These are phyloP conservation scores for Obelidium mucronatum DNA, from an alignment of 192 early-diverging fungal species.

Conservation along the genomic window DNA sequence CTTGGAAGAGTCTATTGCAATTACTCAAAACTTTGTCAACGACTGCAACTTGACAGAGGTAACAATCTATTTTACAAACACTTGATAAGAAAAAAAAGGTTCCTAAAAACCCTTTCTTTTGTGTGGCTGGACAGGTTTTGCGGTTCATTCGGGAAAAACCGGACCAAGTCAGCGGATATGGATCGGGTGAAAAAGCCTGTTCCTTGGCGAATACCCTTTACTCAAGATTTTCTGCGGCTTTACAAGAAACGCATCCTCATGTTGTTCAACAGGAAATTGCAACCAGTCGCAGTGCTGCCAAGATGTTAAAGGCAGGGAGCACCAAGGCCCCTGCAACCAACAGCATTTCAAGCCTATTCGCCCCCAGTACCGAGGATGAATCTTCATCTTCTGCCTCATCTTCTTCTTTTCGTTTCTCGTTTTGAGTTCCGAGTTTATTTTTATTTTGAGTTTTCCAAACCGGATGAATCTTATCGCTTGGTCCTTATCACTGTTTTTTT, in stretches of 20 bases:
- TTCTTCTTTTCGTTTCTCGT: not conserved
- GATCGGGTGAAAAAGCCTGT: not conserved
- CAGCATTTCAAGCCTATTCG: not conserved
- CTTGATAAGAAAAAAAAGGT: not conserved
- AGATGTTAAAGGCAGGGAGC: not conserved
- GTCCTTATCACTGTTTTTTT: too few species aligned
- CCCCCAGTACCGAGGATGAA: not conserved
- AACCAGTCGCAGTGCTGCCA: not conserved
- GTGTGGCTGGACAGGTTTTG: slow-evolving; percentile 21
- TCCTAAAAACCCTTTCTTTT: not conserved
- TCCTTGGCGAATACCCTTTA: not conserved
- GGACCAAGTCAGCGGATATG: slow-evolving; percentile 60
- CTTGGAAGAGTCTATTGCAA: slow-evolving; percentile 68
- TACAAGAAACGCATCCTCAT: not conserved
- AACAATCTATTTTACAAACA: not conserved
- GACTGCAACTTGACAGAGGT: slow-evolving; percentile 59
- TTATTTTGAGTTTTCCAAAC: too few species aligned
- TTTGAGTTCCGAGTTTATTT: not conserved
- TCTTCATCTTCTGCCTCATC: not conserved
- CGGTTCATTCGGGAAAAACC: slow-evolving; percentile 54
- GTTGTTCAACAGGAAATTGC: not conserved
- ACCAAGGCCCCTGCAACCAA: not conserved
- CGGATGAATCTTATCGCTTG: too few species aligned
- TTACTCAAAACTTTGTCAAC: slow-evolving; percentile 80
- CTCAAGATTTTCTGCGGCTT: not conserved